Evolutionary conservation across 257 asterid species (phyloP), one percentile per base, ranked within the genome.

Genomic region (Solanum corneliomulleri): DNA sequence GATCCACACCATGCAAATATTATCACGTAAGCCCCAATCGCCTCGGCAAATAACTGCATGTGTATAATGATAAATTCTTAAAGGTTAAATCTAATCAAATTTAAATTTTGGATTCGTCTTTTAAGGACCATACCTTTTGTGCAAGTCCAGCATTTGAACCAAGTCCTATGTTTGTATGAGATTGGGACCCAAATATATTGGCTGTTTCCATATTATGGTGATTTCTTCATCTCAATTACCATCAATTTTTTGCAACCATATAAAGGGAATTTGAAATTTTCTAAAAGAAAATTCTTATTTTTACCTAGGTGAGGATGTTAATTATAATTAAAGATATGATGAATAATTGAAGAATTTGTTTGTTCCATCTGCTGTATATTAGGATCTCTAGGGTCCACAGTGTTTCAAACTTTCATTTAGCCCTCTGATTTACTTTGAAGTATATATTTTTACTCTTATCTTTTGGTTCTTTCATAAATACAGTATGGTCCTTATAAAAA

Each of bases 1-100:
- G 97, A 86, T 1, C 99, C 98, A 86, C 98, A 95, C 0, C 98
- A 98, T 13, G 94, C 89, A 44, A 95, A 95, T 27, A 94, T 91
- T n/a, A 95, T 89, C 33, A 94, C 92, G 39, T 89, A 96, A 0
- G 98, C 94, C 2, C 98, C 98, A 2, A 93, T 80, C 69, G 92
- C 77, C 91, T 96, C 98, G 0, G 99, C 99, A 27, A 93, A 66
- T 25, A 90, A 88, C 98, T 96, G 68, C n/a, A 75, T 14, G 8
- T 21, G 56, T 21, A 56, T 3, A 11, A 39, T 14, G 11, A 2
- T 21, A 21, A 29, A 72, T 20, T 35, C 29, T 72, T 72, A 2
- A 21, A 37, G 5, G 52, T 37, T 11, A 3, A 75, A 75, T 39
- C 11, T 12, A 11, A 68, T 68, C 23, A 21, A 37, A 74, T 37